A percentile compares a stretch with the other conserved stretches of the same genome.
These are phyloP conservation scores for Hyparrhenia diplandra DNA, from an alignment of 176 grass and related monocot genomes.

Conservation along the genomic window DNA sequence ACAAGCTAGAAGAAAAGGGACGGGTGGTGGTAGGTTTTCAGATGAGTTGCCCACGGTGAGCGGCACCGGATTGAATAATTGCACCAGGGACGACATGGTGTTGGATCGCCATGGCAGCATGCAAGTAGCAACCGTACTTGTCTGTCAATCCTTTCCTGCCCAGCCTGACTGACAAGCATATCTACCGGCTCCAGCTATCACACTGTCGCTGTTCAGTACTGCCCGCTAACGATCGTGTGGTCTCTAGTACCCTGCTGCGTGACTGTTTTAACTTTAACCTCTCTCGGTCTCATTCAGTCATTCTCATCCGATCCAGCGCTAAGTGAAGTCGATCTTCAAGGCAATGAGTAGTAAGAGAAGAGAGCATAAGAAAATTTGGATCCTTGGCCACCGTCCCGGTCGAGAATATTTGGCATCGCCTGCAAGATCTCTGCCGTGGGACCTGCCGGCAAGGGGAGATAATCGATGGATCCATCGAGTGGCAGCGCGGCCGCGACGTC, in stretches of 20 bases:
- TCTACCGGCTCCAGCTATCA: neutral
- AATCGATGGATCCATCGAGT: neutral
- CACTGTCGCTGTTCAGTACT: neutral
- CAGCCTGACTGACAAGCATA: slow-evolving; percentile 12
- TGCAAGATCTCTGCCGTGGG: slow-evolving; percentile 32
- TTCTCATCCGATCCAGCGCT: neutral
- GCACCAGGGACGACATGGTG: slow-evolving; percentile 8
- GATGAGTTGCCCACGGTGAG: neutral
- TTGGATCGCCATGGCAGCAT: no score
- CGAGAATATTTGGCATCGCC: slow-evolving; percentile 46
- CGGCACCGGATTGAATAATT: slow-evolving; percentile 6
- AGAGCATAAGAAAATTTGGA: neutral
- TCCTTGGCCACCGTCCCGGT: slow-evolving; percentile 9
- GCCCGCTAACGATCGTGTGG: neutral
- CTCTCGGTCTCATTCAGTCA: neutral
- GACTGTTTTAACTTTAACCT: neutral
- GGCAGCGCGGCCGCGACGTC: slow-evolving; percentile 10
- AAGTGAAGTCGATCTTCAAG: neutral
- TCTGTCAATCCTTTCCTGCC: slow-evolving; percentile 14
- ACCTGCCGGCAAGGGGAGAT: neutral
- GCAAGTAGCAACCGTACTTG: neutral
- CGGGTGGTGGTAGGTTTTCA: slow-evolving; percentile 10
- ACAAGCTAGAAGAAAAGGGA: neutral
- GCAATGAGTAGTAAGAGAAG: neutral
- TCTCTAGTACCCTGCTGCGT: neutral